Conservation (phyloP, 2,329 filamentous ascomycete species). For the Phialocephala subalpina region DNA sequence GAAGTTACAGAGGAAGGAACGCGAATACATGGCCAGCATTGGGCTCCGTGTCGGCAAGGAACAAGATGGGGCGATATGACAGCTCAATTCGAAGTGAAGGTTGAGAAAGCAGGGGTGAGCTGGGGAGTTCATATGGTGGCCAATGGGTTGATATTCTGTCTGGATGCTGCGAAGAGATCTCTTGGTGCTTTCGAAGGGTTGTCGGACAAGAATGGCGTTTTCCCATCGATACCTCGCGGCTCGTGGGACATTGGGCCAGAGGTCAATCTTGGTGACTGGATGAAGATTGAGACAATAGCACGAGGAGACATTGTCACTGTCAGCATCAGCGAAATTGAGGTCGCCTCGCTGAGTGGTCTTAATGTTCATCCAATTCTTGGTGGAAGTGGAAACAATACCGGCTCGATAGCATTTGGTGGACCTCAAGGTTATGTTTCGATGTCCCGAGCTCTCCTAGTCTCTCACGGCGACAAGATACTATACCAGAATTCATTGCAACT, state of each 20-base stretch:
- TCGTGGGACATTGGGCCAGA: constrained; percentile 23
- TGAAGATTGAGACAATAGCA: constrained; percentile 23
- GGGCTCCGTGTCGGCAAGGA: constrained; percentile 36
- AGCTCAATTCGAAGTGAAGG: constrained; percentile 30
- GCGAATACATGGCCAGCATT: constrained; percentile 33
- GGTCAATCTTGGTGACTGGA: constrained; percentile 23
- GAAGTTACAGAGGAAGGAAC: constrained; percentile 34
- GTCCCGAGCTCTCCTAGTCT: constrained; percentile 28
- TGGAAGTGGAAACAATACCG: constrained; percentile 33
- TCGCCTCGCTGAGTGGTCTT: constrained; percentile 22
- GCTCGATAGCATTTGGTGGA: constrained; percentile 36
- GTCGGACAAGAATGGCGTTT: constrained; percentile 31
- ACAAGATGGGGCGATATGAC: constrained; percentile 32
- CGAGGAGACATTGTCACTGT: constrained; percentile 19
- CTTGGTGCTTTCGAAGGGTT: constrained; percentile 33
- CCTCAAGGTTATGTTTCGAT: constrained; percentile 27
- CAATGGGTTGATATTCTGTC: constrained; percentile 35
- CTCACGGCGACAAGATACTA: constrained; percentile 15
- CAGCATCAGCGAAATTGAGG: constrained; percentile 20
- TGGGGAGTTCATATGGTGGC: constrained; percentile 38
- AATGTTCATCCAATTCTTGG: constrained; percentile 33
- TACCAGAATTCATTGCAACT: constrained; percentile 30
- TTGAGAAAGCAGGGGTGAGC: constrained; percentile 33
- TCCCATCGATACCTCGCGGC: constrained; percentile 28
- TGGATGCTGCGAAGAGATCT: constrained; percentile 27